Conservation (phyloP, 768 basidiomycete genomes). For the Leccinellum luteum region DNA sequence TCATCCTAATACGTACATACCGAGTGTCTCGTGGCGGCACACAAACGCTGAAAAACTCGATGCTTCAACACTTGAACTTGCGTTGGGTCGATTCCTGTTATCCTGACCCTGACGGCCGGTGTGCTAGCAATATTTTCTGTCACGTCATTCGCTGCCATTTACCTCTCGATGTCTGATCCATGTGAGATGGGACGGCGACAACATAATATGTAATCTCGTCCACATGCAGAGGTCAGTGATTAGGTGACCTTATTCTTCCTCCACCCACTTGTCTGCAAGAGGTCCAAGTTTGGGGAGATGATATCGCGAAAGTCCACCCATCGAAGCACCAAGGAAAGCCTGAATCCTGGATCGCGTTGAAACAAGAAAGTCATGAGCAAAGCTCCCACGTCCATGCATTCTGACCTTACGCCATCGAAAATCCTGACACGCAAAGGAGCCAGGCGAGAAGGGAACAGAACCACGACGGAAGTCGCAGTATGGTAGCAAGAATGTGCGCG, state of each 20-base stretch:
- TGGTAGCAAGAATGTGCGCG: conserved; percentile 51
- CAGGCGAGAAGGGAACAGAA: conserved; percentile 50
- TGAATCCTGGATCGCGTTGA: conserved; percentile 1
- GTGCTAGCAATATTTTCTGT: not conserved
- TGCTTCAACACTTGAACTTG: not conserved
- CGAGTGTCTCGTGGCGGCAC: not conserved
- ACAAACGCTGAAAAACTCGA: not conserved
- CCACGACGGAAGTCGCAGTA: conserved; percentile 53
- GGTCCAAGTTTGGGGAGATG: conserved; percentile 62
- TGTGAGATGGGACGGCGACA: not conserved
- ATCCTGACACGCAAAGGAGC: conserved; percentile 37
- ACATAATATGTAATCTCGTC: not conserved
- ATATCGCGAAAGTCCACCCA: conserved; percentile 50
- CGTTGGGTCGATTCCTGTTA: not conserved
- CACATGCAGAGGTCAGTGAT: not conserved
- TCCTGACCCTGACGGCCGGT: not conserved
- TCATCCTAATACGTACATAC: not conserved
- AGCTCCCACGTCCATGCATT: not conserved
- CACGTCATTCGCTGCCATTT: not conserved
- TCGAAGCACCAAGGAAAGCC: conserved; percentile 53
- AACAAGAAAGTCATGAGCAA: conserved; percentile 14
- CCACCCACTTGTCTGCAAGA: conserved; percentile 67
- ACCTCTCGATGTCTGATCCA: not conserved
- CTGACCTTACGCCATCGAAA: conserved; percentile 55
- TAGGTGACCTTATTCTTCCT: conserved; percentile 46